These are phyloP conservation scores for Pseudocercospora pini-densiflorae DNA, from an alignment of 2,329 filamentous ascomycete species.

Conservation along the genomic window DNA sequence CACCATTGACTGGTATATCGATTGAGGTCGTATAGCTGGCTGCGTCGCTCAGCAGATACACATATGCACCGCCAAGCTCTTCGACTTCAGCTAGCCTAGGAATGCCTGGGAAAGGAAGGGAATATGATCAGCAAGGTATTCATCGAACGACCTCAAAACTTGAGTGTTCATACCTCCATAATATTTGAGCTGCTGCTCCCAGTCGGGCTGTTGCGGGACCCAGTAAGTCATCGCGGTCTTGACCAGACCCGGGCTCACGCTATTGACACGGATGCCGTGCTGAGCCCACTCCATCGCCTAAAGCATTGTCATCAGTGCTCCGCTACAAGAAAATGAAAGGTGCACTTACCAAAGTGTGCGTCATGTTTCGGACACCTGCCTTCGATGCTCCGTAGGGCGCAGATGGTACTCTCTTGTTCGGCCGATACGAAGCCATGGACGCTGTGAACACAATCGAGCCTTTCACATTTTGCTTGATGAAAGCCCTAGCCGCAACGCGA, in stretches of 20 bases:
- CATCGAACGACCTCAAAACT: neutral
- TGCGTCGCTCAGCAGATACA: conserved; percentile 25
- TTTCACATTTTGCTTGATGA: conserved; percentile 52
- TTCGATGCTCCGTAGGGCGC: conserved; percentile 49
- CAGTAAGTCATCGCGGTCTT: conserved; percentile 23
- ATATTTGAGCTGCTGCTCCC: conserved; percentile 26
- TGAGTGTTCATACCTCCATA: conserved; percentile 9
- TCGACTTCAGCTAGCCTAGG: conserved; percentile 39
- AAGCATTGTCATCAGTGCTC: conserved; percentile 35
- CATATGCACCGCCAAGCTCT: conserved; percentile 18
- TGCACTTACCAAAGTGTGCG: conserved; percentile 46
- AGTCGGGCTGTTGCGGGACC: conserved; percentile 44
- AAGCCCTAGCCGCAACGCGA: conserved; percentile 48
- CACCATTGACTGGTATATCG: conserved; percentile 25
- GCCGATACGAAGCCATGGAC: conserved; percentile 53
- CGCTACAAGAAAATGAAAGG: conserved; percentile 48
- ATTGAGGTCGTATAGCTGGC: conserved; percentile 26
- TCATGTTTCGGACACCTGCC: conserved; percentile 48
- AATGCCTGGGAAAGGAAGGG: neutral
- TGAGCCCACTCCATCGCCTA: conserved; percentile 46
- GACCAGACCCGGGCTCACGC: conserved; percentile 16
- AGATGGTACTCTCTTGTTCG: conserved; percentile 41
- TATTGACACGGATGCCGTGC: conserved; percentile 37
- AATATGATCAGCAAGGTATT: neutral
- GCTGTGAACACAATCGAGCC: conserved; percentile 54